These are phyloP conservation scores for Colletotrichum musicola DNA, from an alignment of 2,329 filamentous ascomycete genomes.

Conservation along the genomic window DNA sequence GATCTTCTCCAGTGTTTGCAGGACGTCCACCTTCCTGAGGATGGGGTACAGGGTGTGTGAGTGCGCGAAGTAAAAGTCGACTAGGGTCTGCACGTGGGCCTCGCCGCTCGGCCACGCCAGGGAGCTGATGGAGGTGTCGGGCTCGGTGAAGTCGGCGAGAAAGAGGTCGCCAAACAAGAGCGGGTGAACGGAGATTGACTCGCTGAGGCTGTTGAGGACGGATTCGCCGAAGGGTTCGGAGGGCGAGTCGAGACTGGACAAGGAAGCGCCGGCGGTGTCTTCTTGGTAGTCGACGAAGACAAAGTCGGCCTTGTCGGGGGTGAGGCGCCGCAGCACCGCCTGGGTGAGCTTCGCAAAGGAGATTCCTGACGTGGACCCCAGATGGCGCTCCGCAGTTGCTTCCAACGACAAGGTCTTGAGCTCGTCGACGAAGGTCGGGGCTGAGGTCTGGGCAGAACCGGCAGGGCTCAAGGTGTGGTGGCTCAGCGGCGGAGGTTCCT, in stretches of 20 bases:
- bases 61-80: conserved; percentile 60
- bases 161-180: conserved; percentile 48
- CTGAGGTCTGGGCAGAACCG: neutral
- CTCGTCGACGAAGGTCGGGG: conserved; percentile 47
- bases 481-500: too few species aligned
- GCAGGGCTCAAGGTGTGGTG: too few species aligned
- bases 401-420: conserved; percentile 55
- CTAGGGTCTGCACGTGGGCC: conserved; percentile 46
- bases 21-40: conserved; percentile 51
- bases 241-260: neutral
- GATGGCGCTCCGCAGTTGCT: conserved; percentile 57
- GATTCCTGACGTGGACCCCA: conserved; percentile 58
- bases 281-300: conserved; percentile 48
- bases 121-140: conserved; percentile 39
- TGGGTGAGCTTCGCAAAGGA: conserved; percentile 59
- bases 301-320: conserved; percentile 57
- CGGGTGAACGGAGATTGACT: conserved; percentile 45
- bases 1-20: conserved; percentile 47
- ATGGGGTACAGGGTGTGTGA: conserved; percentile 61
- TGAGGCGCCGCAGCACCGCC: conserved; percentile 54
- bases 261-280: neutral
- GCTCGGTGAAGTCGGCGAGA: conserved; percentile 44
- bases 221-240: conserved; percentile 42
- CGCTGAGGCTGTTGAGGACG: conserved; percentile 42
- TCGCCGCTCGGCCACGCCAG: conserved; percentile 39